Evolutionary conservation across 305 asterid species (phyloP).

Genomic region (Nicotiana rustica): DNA sequence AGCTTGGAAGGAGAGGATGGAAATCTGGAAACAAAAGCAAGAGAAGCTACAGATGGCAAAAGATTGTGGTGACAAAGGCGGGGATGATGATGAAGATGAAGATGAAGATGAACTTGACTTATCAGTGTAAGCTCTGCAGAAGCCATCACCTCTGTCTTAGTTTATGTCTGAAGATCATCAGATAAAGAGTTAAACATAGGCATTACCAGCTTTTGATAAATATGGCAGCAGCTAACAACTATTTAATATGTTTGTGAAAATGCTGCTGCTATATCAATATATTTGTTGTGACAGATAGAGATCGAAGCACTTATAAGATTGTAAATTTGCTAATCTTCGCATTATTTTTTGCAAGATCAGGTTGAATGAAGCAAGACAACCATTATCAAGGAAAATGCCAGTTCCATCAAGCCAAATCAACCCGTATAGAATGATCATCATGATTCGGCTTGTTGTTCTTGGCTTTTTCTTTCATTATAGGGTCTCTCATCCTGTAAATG

Average conservation of each 20-base stretch:
- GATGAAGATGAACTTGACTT: slow-evolving; percentile 38
- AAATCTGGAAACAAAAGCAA: slow-evolving; percentile 45
- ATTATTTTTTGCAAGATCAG: slow-evolving; percentile 32
- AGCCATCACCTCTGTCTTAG: not conserved
- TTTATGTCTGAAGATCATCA: not conserved
- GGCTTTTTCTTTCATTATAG: slow-evolving; percentile 53
- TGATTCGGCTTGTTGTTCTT: slow-evolving; percentile 49
- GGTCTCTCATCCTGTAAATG: slow-evolving; percentile 46
- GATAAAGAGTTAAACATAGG: too few species aligned
- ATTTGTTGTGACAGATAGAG: not conserved
- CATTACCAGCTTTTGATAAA: not conserved
- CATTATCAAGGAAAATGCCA: slow-evolving; percentile 47
- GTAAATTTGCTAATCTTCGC: not conserved
- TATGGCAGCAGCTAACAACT: not conserved
- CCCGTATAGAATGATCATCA: slow-evolving; percentile 47
- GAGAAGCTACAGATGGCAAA: slow-evolving; percentile 34
- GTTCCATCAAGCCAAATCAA: slow-evolving; percentile 48
- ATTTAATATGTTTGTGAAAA: not conserved
- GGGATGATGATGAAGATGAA: slow-evolving; percentile 16
- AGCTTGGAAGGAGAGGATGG: slow-evolving; percentile 57
- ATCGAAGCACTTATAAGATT: not conserved
- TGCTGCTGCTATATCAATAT: not conserved
- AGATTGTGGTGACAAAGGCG: slow-evolving; percentile 34
- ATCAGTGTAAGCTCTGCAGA: slow-evolving; percentile 40
- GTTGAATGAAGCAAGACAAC: slow-evolving; percentile 49